Evolutionary conservation across 805 yeast genomes (phyloP), one percentile per base, ranked within the genome.

Genomic region (Schwanniomyces yamadae): DNA sequence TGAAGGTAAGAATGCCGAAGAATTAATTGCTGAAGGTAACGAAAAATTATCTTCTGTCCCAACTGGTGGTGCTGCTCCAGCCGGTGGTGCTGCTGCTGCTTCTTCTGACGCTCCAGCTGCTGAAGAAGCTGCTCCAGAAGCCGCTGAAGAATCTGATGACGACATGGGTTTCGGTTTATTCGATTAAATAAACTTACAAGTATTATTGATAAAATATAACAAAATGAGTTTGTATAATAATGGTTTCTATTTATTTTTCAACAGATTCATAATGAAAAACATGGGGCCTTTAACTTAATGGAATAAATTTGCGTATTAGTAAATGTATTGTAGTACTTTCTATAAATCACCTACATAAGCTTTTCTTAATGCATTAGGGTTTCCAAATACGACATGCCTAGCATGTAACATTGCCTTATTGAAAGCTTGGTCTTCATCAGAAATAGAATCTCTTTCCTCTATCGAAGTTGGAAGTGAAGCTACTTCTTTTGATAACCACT

Each of bases 161-260:
- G 91, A 83, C 73, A 83, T 85, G 95, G 95, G 95, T 61, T 81
- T 84, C 84, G 95, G 95, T 80, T 84, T 93, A 72, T 93, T 93
- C 84, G 99, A 93, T 82, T 93, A 93, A 79, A 42, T 48, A 30
- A 30, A 23, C 23, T 28, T 28, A 19, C 31, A 37, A 22, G 22
- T 23, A 31, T 32, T 27, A 22, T 32, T 28, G 16, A 29, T 33
- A 33, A 11, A 28, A 23, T 18, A 28, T 17, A 28, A 32, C 23
- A 28, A 12, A 16, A 32, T 31, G 31, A 37, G 26, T 26, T 26
- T 37, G 41, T 37, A 37, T 33, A 37, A 33, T 33, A 29, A 17
- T 28, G 19, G 31, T 19, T n/a, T n/a, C n/a, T n/a, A n/a, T n/a
- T n/a, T n/a, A n/a, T n/a, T n/a, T n/a, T n/a, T n/a, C n/a, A n/a